These are phyloP conservation scores for Camellia oleifera DNA, from an alignment of 179 eudicot species.

Conservation along the genomic window DNA sequence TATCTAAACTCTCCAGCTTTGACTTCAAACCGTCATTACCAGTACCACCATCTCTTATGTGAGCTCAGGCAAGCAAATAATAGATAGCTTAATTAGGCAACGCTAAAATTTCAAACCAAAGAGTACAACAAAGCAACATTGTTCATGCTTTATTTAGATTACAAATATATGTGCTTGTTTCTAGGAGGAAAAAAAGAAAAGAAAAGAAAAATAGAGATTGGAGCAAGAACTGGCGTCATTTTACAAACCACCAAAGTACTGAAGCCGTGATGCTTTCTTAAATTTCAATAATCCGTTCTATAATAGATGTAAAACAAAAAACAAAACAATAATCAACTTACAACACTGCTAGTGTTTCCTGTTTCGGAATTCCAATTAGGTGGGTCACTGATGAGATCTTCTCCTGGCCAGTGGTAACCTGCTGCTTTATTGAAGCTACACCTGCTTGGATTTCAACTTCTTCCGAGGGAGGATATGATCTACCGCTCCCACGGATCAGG, in stretches of 20 bases:
- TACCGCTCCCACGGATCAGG: slow-evolving; percentile 69
- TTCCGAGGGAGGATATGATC: slow-evolving; percentile 54
- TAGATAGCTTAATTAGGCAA: too few species aligned
- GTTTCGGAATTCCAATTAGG: slow-evolving; percentile 18
- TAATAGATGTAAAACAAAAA: background rate
- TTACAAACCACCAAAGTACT: background rate
- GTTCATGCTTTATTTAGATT: background rate
- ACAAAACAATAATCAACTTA: background rate
- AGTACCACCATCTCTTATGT: too few species aligned
- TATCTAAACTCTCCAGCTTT: too few species aligned
- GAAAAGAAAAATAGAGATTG: background rate
- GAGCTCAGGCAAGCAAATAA: too few species aligned
- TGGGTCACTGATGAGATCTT: slow-evolving; percentile 9
- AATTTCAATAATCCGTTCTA: background rate
- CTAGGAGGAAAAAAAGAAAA: background rate
- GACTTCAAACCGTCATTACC: too few species aligned
- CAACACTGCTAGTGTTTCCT: slow-evolving; percentile 18
- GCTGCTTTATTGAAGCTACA: slow-evolving; percentile 17
- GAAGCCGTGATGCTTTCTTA: background rate
- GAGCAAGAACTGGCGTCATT: background rate
- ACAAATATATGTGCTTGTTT: background rate
- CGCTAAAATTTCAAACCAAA: too few species aligned
- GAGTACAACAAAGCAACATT: background rate
- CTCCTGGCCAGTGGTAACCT: slow-evolving; percentile 15
- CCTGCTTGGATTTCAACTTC: slow-evolving; percentile 22